These are phyloP conservation scores for Cladosporium sp. DNA, from an alignment of 2,329 filamentous ascomycete species.

Conservation along the genomic window DNA sequence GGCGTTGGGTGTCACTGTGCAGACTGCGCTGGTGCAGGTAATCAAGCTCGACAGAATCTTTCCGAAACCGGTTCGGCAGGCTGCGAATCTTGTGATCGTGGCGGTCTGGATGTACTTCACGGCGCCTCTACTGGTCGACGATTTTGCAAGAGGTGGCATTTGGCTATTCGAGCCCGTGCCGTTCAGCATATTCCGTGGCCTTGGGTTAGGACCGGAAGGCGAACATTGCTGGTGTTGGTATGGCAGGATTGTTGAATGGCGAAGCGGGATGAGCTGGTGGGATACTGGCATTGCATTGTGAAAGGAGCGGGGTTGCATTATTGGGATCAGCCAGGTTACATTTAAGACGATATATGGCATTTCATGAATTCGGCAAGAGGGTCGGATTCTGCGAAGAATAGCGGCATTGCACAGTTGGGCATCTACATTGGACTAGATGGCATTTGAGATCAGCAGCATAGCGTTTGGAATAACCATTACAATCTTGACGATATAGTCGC, in stretches of 20 bases:
- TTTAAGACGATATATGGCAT: not conserved
- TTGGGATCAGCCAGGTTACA: not conserved
- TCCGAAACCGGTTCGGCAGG: slow-evolving; percentile 44
- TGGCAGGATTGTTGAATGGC: slow-evolving; percentile 50
- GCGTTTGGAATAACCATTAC: not conserved
- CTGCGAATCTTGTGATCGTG: slow-evolving; percentile 57
- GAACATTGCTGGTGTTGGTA: slow-evolving; percentile 66
- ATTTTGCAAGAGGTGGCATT: slow-evolving; percentile 65
- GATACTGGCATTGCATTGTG: slow-evolving; percentile 46
- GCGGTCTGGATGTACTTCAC: slow-evolving; percentile 64
- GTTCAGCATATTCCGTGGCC: slow-evolving; percentile 59
- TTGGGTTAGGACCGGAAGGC: slow-evolving; percentile 57
- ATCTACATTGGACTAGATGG: not conserved
- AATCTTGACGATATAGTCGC: no score
- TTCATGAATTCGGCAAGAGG: not conserved
- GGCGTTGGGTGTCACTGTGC: slow-evolving; percentile 57
- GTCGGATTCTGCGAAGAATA: not conserved
- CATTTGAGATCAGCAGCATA: not conserved
- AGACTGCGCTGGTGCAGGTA: slow-evolving; percentile 39
- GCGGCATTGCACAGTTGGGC: not conserved
- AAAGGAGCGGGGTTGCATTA: not conserved
- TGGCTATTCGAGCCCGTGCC: slow-evolving; percentile 83
- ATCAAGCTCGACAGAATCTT: slow-evolving; percentile 33
- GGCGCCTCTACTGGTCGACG: slow-evolving; percentile 61
- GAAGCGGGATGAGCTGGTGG: slow-evolving; percentile 60